phyloP scores from a whole-genome alignment of 768 basidiomycete species.

The Tylopilus vinaceipallidus region DNA sequence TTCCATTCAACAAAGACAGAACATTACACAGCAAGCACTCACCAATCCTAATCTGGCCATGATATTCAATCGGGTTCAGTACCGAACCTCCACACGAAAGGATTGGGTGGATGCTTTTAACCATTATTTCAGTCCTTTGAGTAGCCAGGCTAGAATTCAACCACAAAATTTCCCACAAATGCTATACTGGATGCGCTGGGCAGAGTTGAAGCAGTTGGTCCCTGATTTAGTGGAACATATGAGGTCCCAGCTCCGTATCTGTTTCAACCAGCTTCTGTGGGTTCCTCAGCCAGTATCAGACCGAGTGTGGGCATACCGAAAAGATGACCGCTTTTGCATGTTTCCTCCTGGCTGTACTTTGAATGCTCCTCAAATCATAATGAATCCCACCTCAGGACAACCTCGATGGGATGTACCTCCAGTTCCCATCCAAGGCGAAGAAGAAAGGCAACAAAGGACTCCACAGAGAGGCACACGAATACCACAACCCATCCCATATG shows the following conservation, averaged over 20 bases:
- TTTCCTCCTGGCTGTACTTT: background rate
- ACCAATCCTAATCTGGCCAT: background rate
- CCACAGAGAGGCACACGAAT: background rate
- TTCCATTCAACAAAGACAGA: slow-evolving; percentile 1
- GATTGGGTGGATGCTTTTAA: slow-evolving; percentile 1
- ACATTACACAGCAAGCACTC: background rate
- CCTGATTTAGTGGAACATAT: background rate
- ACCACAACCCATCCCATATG: background rate
- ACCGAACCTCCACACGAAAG: background rate
- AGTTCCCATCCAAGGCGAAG: background rate
- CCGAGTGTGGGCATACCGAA: background rate
- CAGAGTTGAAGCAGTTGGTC: background rate
- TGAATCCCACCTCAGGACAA: background rate
- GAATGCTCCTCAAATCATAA: slow-evolving; percentile 3
- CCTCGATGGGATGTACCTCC: background rate
- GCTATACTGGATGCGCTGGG: slow-evolving; percentile 6
- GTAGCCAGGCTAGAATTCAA: background rate
- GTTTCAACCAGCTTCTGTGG: slow-evolving; percentile 3
- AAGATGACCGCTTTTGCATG: background rate
- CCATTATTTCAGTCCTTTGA: background rate
- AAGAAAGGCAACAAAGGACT: background rate
- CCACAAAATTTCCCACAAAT: slow-evolving; percentile 1
- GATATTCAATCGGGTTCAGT: background rate
- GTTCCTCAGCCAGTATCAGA: slow-evolving; percentile 1
- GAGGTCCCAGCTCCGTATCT: background rate